Conservation (phyloP, 305 asterid genomes). For the Nicotiana rustica region DNA sequence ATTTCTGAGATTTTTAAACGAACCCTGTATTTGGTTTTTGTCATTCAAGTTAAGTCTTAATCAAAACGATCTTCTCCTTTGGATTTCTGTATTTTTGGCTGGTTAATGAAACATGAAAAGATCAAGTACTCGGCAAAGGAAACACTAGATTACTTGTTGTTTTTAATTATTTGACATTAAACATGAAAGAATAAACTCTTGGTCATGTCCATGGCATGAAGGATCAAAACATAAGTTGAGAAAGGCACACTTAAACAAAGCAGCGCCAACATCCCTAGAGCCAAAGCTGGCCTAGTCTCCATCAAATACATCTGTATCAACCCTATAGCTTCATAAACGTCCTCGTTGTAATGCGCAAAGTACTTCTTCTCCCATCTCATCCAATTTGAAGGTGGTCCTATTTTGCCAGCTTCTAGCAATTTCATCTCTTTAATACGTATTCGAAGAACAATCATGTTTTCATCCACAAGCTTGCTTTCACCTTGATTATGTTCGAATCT, state of each 20-base stretch:
- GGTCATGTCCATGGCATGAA: slow-evolving; percentile 45
- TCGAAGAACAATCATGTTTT: slow-evolving; percentile 59
- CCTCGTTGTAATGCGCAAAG: slow-evolving; percentile 49
- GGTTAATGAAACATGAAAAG: not conserved
- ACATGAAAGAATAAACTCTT: slow-evolving; percentile 43
- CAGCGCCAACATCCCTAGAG: slow-evolving; percentile 58
- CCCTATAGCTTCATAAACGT: slow-evolving; percentile 53
- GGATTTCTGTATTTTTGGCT: not conserved
- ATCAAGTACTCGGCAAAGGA: not conserved
- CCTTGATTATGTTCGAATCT: slow-evolving; percentile 37
- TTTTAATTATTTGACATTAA: not conserved
- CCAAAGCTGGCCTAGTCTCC: slow-evolving; percentile 72
- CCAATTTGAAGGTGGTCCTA: slow-evolving; percentile 48
- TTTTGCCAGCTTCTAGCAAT: slow-evolving; percentile 37
- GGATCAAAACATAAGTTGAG: slow-evolving; percentile 47
- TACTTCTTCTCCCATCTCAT: slow-evolving; percentile 68
- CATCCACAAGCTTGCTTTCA: slow-evolving; percentile 52
- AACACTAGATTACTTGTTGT: not conserved
- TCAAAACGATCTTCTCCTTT: too few species aligned
- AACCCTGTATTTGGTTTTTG: not conserved
- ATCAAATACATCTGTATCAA: slow-evolving; percentile 58
- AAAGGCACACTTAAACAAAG: slow-evolving; percentile 54
- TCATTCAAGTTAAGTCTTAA: not conserved
- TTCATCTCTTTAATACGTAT: slow-evolving; percentile 68
- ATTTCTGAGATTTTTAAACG: not conserved